Evolutionary conservation across 176 grass and related monocot genomes (phyloP), one percentile per base, ranked within the genome.

Genomic region (Hordeum vulgare): DNA sequence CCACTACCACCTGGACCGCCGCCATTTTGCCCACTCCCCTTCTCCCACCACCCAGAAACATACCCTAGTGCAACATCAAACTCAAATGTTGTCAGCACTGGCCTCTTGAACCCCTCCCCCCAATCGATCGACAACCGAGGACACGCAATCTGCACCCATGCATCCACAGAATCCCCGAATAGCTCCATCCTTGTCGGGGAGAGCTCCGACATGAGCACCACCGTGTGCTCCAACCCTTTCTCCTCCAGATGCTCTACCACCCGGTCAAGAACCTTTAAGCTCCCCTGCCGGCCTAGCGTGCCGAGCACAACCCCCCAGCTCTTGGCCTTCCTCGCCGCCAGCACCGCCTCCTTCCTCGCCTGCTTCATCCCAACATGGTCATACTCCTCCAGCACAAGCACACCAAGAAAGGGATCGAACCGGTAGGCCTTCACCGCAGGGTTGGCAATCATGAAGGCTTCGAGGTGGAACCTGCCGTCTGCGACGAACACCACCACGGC

Each of bases 361-460:
- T 79, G 90, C 84, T 98, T 98, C 96, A 95, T 98, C 65, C 96
- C 93, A 3, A 84, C 69, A 84, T 98, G 90, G 25, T 98, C 96
- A 18, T 98, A 98, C 69, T 92, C 82, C 85, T 95, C 93, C 21
- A 92, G 84, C 63, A 98, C 89, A 20, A 95, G 85, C 21, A 94
- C 70, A 3, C 96, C 96, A 5, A 95, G 89, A 62, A 94, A 98
- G 4, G 93, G 96, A 18, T 98, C 93, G 18, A 91, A 98, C 18
- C 93, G 86, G 37, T 92, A 98, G 56, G 96, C 96, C 80, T 89
- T 93, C 31, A 94, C 78, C 69, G 76, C 84, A 1, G 93, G 96
- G 31, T 98, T 98, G 26, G 93, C 96, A 8, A 98, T 98, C 96
- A 95, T 98, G 84, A 98, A 98, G 1, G 96, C 96, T 53, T 95